Percentiles rank a stretch among this genome's conserved stretches.
Conservation (phyloP, 495 filamentous ascomycete species). For the Aspergillus avenaceus region DNA sequence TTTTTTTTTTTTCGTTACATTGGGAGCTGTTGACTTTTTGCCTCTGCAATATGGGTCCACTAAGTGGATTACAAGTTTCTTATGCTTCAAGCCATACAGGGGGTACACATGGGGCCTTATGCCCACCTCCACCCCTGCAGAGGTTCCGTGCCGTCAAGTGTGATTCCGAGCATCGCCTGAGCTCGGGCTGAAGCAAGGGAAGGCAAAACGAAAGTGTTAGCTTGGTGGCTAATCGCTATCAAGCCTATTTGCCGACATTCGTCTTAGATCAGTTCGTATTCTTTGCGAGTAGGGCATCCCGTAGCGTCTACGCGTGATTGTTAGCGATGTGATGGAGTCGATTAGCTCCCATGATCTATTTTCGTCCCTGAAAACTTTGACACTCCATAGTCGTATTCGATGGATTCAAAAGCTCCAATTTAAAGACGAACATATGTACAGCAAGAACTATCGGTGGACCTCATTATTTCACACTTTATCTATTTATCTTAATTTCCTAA, state of each 20-base stretch:
- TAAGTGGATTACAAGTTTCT: slow-evolving; percentile 2
- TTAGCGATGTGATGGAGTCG: slow-evolving; percentile 6
- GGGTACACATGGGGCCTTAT: background rate
- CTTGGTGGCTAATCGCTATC: background rate
- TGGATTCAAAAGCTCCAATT: slow-evolving; percentile 7
- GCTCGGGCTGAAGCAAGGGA: slow-evolving; percentile 12
- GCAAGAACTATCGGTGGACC: background rate
- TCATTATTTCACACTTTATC: background rate
- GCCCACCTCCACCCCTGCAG: slow-evolving; percentile 2
- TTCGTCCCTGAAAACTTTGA: slow-evolving; percentile 3
- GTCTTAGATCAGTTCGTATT: slow-evolving; percentile 2
- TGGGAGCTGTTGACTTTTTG: background rate
- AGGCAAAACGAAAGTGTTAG: background rate
- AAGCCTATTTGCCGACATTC: slow-evolving; percentile 5
- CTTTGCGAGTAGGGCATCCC: background rate
- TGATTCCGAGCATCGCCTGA: background rate
- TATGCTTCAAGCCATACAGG: slow-evolving; percentile 6
- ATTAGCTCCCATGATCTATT: slow-evolving; percentile 12
- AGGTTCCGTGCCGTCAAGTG: background rate
- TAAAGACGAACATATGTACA: slow-evolving; percentile 9
- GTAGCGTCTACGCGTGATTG: slow-evolving; percentile 3
- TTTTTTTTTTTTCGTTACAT: slow-evolving; percentile 7
- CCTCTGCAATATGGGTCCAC: slow-evolving; percentile 3
- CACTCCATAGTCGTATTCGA: slow-evolving; percentile 5
- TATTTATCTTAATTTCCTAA: background rate